Evolutionary conservation across 2,329 filamentous ascomycete genomes (phyloP).

Genomic region (Penicillium carneum): DNA sequence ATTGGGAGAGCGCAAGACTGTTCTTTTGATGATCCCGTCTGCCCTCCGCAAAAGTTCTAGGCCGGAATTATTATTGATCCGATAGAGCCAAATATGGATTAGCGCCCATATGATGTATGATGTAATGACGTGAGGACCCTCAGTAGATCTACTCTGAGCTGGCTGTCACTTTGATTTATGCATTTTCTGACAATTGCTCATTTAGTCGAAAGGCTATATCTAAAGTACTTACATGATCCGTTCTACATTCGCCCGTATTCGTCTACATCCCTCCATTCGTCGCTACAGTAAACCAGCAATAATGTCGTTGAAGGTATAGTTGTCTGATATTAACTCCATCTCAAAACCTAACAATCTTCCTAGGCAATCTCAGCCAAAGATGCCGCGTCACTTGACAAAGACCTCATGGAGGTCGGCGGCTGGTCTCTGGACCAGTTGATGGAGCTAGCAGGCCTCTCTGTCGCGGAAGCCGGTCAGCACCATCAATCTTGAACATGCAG

Average conservation of each 20-base stretch:
- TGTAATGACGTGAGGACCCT: conserved; percentile 33
- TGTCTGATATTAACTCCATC: neutral
- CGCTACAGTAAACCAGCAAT: conserved; percentile 43
- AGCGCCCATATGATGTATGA: conserved; percentile 36
- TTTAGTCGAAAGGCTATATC: neutral
- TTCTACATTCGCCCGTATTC: conserved; percentile 21
- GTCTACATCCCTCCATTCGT: conserved; percentile 25
- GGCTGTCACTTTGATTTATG: neutral
- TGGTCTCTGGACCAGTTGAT: conserved; percentile 97
- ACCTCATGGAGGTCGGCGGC: conserved; percentile 84
- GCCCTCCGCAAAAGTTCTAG: conserved; percentile 42
- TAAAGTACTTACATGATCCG: conserved; percentile 39
- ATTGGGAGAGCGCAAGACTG: neutral
- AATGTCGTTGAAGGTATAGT: conserved; percentile 53
- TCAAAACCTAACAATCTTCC: neutral
- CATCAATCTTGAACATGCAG: neutral
- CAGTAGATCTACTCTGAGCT: conserved; percentile 10
- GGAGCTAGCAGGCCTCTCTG: conserved; percentile 91
- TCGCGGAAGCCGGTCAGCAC: conserved; percentile 80
- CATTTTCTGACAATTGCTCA: neutral
- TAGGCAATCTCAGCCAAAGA: conserved; percentile 87
- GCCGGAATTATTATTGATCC: conserved; percentile 42
- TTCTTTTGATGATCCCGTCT: conserved; percentile 20
- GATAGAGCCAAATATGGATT: conserved; percentile 26
- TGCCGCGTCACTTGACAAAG: conserved; percentile 85